Evolutionary conservation across 73 alveolate species (phyloP), one percentile per base, ranked within the genome.

Genomic region (Paraurostyla sp.): DNA sequence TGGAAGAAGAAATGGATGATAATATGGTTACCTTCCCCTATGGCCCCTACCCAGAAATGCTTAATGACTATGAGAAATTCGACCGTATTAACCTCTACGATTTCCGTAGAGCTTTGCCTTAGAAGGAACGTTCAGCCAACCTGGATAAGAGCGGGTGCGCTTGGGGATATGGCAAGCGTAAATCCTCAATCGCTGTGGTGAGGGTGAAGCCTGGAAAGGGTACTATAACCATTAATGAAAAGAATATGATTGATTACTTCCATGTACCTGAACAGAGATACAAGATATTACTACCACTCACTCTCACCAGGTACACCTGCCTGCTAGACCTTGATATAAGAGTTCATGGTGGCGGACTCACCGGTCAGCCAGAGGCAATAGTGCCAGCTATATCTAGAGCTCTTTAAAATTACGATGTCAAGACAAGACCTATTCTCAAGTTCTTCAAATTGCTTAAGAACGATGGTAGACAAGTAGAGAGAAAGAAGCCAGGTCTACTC

Each of bases 371-470:
- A 48, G 80, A 75, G 36, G 97, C 97, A 0, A 20, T 51, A 6
- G 80, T 83, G n/a, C 93, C 93, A 7, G 97, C 95, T 18, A 71
- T 93, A 22, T 91, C 95, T 13, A 88, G 84, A 38, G 97, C 95
- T 0, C 30, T 93, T 22, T 40, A 59, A 29, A 89, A 80, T 40
- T 89, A 69, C 62, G 92, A 89, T 52, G 92, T 86, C 15, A 87
- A 35, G 0, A 25, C 81, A 0, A 63, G 93, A 32, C 52, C 71
- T 40, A 38, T 71, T 6, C 50, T 93, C 50, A 65, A 68, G 40
- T 49, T 4, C 46, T 35, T 27, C 78, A 80, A 71, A 36, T 27
- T 89, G 36, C 68, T 88, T 87, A 50, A 78, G 29, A 86, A 86
- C 65, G 97, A 93, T 63, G 71, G 85, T 2, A 82, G 97, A 76